A percentile compares a stretch with the other conserved stretches of the same genome.
These are phyloP conservation scores for Hymenoscyphus fructigenus DNA, from an alignment of 2,329 filamentous ascomycete genomes.

Conservation along the genomic window DNA sequence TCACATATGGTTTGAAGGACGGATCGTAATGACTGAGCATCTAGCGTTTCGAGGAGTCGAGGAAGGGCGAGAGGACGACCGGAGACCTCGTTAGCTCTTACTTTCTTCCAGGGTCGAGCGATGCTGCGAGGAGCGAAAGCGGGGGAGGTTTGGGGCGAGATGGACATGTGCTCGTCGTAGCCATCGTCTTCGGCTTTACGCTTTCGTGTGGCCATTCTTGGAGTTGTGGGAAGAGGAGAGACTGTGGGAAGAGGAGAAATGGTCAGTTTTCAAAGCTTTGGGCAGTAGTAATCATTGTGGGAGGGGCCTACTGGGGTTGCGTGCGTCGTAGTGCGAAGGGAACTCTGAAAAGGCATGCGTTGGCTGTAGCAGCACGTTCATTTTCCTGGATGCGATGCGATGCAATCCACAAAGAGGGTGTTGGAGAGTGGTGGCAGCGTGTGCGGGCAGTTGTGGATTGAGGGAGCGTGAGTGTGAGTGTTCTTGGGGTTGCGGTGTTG, in stretches of 20 bases:
- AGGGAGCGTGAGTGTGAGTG: neutral
- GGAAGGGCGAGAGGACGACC: conserved; percentile 65
- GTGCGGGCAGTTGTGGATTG: neutral
- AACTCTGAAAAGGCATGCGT: conserved; percentile 58
- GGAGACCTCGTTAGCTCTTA: conserved; percentile 63
- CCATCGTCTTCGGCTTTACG: conserved; percentile 83
- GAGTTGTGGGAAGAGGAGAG: conserved; percentile 44
- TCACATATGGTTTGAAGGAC: conserved; percentile 92
- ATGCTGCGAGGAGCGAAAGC: conserved; percentile 69
- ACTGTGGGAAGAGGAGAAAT: conserved; percentile 34
- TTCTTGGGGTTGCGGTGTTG: neutral
- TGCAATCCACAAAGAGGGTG: neutral
- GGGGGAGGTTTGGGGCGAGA: conserved; percentile 82
- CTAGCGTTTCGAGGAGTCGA: conserved; percentile 91
- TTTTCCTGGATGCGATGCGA: conserved; percentile 33
- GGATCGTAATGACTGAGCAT: conserved; percentile 77
- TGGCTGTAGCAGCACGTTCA: conserved; percentile 63
- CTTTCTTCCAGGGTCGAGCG: conserved; percentile 63
- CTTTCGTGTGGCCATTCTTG: conserved; percentile 62
- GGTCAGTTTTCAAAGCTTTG: conserved; percentile 12
- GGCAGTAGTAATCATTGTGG: conserved; percentile 38
- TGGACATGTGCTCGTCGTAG: conserved; percentile 81
- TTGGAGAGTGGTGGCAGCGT: neutral
- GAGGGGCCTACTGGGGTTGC: conserved; percentile 50
- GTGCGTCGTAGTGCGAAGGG: conserved; percentile 55